Evolutionary conservation across 2,329 filamentous ascomycete species (phyloP), one percentile per base, ranked within the genome.

Genomic region (Colletotrichum musicola): DNA sequence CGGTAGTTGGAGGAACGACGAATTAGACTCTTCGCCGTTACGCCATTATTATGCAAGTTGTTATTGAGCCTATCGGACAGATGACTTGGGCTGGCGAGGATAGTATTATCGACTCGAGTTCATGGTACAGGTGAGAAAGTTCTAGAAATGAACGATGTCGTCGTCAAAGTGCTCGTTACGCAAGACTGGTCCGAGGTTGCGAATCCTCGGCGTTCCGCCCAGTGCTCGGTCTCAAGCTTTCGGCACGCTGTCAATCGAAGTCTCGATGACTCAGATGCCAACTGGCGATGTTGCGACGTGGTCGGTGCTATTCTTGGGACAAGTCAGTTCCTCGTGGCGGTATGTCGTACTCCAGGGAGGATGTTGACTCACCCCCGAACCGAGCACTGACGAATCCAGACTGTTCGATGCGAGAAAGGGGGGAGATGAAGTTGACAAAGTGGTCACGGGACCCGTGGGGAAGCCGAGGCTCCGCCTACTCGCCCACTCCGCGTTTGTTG

Each of bases 361-460:
- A 27, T 12, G 30, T 59, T 63, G 60, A 64, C 53, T 68, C 61
- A 68, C 40, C 16, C 14, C 30, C 4, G n/a, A 18, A 5, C 14
- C 10, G 27, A 30, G 46, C 25, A 10, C 20, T n/a, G 25, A 54
- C 27, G 30, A 49, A 22, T 54, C 65, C 54, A 65, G 61, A 68
- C 62, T 56, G 49, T 35, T 65, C 55, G 49, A 56, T 25, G 20
- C 18, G 18, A 22, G 25, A 20, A 50, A 44, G 49, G 42, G 42
- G 25, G 16, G 16, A 44, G 3, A 14, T 25, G 49, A 22, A 27
- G 5, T 18, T 63, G 30, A 42, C 27, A 47, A 18, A 46, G 22
- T 46, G 62, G 27, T 60, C 62, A 68, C 55, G 65, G 25, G 55
- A 50, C 44, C 22, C 35, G 65, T 68, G 65, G 55, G 42, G 55